Percentiles rank a stretch among this genome's conserved stretches.
Evolutionary conservation across 768 basidiomycete species (phyloP).

Genomic region (Psilocybe subaeruginosa): DNA sequence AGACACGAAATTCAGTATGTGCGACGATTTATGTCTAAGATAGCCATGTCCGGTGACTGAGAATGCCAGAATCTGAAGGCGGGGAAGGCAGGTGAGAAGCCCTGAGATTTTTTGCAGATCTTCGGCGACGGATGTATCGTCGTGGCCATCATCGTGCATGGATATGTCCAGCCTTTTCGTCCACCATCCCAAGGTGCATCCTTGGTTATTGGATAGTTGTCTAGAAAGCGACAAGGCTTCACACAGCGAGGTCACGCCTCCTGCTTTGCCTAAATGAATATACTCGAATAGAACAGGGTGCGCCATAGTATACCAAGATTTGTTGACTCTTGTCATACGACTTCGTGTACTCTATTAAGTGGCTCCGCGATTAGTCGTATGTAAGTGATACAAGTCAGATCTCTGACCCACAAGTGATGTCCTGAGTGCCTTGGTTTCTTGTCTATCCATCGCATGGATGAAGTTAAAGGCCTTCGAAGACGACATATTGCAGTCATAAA

Average conservation of each 20-base stretch:
- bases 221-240: constrained; percentile 6
- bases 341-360: constrained; percentile 19
- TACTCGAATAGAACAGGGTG: constrained; percentile 25
- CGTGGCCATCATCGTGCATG: constrained; percentile 12
- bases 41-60: constrained; percentile 11
- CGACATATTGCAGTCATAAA: constrained; percentile 21
- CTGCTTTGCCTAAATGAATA: constrained; percentile 18
- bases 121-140: background rate
- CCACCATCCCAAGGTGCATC: constrained; percentile 22
- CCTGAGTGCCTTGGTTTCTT: constrained; percentile 15
- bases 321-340: constrained; percentile 23
- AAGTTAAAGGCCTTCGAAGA: constrained; percentile 8
- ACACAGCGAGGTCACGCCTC: constrained; percentile 12
- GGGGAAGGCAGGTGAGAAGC: constrained; percentile 19
- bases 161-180: constrained; percentile 25
- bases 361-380: background rate
- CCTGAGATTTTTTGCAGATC: constrained; percentile 8
- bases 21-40: background rate
- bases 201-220: background rate
- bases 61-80: constrained; percentile 25
- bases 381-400: background rate
- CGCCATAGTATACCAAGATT: constrained; percentile 24
- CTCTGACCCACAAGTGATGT: constrained; percentile 20
- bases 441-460: constrained; percentile 15
- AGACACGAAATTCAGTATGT: constrained; percentile 8